Evolutionary conservation across 768 basidiomycete species (phyloP), one percentile per base, ranked within the genome.

Genomic region (Auriculariales sp.): DNA sequence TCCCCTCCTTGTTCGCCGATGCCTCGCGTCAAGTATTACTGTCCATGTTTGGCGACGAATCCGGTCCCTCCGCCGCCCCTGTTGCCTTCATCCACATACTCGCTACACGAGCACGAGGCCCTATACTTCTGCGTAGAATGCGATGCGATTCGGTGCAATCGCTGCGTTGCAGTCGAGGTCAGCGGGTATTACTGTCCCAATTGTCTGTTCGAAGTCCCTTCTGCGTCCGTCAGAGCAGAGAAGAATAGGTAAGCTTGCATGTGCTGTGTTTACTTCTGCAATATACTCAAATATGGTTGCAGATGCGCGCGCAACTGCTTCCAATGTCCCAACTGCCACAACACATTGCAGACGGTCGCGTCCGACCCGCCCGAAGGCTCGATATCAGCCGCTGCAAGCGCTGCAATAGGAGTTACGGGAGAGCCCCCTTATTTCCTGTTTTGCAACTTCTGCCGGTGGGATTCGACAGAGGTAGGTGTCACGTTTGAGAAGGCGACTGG

Each of bases 111-210:
- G 4, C 74, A 98, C 2, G 77, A 88, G 58, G 75, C 74, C 27
- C 78, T 99, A 6, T 95, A 90, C 65, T 98, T 98, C 63, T 99
- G 95, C 64, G 93, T 97, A 65, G 94, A 98, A 74, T 99, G 95
- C 64, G 94, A 98, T 64, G 83, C 87, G 2, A 77, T 99, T 36
- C 72, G 92, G 50, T 99, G 95, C 61, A 87, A 95, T 62, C 76
- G 81, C 55, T 99, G 95, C 58, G 89, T 94, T 2, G 75, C 81
- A 6, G 71, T 90, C 36, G 95, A 99, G 76, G 86, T 98, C 62
- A 87, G 89, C 61, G 89, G 88, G 35, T 99, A 98, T 63, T 97
- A 90, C 64, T 99, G 95, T 62, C 95, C 95, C 28, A 93, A 94
- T 63, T 99, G 95, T 63, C 72, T 97, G 15, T 99, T 98, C 63